Evolutionary conservation across 768 basidiomycete species (phyloP).

Genomic region (Psilocybe cubensis): DNA sequence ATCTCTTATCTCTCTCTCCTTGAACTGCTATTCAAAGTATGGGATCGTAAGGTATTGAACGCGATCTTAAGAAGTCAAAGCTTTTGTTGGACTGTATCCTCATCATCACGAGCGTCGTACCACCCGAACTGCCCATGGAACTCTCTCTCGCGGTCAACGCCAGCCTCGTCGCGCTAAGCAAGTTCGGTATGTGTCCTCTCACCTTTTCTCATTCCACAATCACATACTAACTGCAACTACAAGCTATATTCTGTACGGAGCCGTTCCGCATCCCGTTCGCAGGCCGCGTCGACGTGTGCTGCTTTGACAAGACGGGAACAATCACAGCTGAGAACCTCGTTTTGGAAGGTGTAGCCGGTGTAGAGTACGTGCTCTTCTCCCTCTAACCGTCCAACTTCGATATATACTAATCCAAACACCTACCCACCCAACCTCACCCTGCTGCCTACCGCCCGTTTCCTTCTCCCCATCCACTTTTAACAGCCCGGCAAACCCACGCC

Average conservation of each 20-base stretch:
- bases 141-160: slow-evolving; percentile 95
- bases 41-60: slow-evolving; percentile 95
- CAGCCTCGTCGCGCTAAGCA: slow-evolving; percentile 90
- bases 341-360: slow-evolving; percentile 90
- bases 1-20: neutral
- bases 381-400: neutral
- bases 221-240: too few species aligned
- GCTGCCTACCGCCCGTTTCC: neutral
- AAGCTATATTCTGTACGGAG: slow-evolving; percentile 98
- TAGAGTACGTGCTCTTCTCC: slow-evolving; percentile 69
- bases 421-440: neutral
- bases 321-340: slow-evolving; percentile 97
- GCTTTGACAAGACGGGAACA: slow-evolving; percentile 99
- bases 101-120: slow-evolving; percentile 97
- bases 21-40: too few species aligned
- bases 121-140: slow-evolving; percentile 98
- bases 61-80: slow-evolving; percentile 93
- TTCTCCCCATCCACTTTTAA: neutral
- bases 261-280: slow-evolving; percentile 98
- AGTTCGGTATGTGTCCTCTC: slow-evolving; percentile 70
- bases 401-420: too few species aligned
- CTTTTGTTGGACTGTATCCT: slow-evolving; percentile 93
- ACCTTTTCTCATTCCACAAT: neutral
- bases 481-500: slow-evolving; percentile 49
- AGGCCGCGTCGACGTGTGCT: slow-evolving; percentile 96